Percentiles rank a stretch among this genome's conserved stretches.
Evolutionary conservation across 2,329 filamentous ascomycete species (phyloP).

Genomic region (Mariannaea elegans): DNA sequence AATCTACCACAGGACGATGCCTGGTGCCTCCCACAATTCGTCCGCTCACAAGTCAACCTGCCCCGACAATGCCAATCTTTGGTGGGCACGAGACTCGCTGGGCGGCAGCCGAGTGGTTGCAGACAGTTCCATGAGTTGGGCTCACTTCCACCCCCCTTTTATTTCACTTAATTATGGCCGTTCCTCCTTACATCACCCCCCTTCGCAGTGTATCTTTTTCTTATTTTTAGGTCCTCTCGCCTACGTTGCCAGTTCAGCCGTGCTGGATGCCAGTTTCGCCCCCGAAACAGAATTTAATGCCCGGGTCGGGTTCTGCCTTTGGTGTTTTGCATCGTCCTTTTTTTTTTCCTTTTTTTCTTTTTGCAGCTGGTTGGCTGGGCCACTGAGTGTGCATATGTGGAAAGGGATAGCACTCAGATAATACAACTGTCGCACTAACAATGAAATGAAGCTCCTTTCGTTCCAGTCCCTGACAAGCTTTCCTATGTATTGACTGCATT

Average conservation of each 20-base stretch:
- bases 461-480: slow-evolving; percentile 9
- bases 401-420: slow-evolving; percentile 3
- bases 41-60: background rate
- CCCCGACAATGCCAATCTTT: background rate
- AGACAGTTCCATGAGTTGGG: background rate
- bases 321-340: slow-evolving; percentile 11
- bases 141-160: background rate
- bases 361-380: slow-evolving; percentile 12
- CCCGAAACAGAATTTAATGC: background rate
- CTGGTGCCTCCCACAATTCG: background rate
- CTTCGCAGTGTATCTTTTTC: background rate
- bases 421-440: slow-evolving; percentile 7
- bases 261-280: slow-evolving; percentile 4
- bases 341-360: background rate
- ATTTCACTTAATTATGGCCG: background rate
- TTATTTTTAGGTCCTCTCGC: slow-evolving; percentile 1
- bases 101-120: slow-evolving; percentile 2
- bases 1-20: slow-evolving; percentile 4
- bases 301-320: background rate
- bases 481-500: slow-evolving; percentile 6
- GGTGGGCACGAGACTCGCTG: slow-evolving; percentile 20
- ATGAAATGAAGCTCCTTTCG: slow-evolving; percentile 1
- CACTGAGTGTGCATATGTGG: slow-evolving; percentile 4
- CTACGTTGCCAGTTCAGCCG: slow-evolving; percentile 5
- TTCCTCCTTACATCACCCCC: no score